A percentile compares a stretch with the other conserved stretches of the same genome.
These are phyloP conservation scores for sorghum (Sorghum bicolor) DNA, from an alignment of 176 grass and related monocot species.

Conservation along the genomic window DNA sequence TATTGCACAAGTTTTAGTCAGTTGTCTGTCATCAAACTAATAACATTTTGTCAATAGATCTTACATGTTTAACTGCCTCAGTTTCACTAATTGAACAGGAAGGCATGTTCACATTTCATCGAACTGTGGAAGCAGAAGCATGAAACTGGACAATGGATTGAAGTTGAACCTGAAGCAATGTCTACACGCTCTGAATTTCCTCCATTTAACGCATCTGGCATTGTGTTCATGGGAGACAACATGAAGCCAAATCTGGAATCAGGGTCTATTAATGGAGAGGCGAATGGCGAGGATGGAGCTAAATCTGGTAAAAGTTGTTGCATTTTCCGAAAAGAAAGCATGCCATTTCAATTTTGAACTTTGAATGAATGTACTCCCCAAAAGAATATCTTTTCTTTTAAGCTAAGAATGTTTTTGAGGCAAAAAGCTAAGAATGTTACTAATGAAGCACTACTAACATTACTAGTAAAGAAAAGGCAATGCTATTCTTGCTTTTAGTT, in stretches of 20 bases:
- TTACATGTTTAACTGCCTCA: conserved; percentile 7
- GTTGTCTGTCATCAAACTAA: background rate
- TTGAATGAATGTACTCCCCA: background rate
- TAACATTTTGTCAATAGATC: background rate
- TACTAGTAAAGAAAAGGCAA: background rate
- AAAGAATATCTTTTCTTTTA: background rate
- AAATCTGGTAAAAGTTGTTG: conserved; percentile 57
- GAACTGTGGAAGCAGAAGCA: conserved; percentile 97
- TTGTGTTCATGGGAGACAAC: conserved; percentile 71
- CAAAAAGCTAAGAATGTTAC: background rate
- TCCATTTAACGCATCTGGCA: conserved; percentile 72
- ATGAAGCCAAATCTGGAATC: conserved; percentile 45
- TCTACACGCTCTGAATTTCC: conserved; percentile 84
- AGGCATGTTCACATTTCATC: conserved; percentile 74
- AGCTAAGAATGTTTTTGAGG: background rate
- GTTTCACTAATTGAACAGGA: conserved; percentile 59
- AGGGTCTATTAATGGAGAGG: conserved; percentile 39
- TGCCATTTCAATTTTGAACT: background rate
- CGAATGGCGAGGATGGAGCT: conserved; percentile 56
- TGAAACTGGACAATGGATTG: conserved; percentile 97
- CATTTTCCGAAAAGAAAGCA: conserved; percentile 2
- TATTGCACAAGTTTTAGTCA: background rate
- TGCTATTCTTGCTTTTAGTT: background rate
- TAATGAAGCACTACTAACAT: background rate
- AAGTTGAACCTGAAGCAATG: conserved; percentile 92